A percentile compares a stretch with the other conserved stretches of the same genome.
These are phyloP conservation scores for Suaeda aralocaspica DNA, from an alignment of 148 eudicot species.

Conservation along the genomic window DNA sequence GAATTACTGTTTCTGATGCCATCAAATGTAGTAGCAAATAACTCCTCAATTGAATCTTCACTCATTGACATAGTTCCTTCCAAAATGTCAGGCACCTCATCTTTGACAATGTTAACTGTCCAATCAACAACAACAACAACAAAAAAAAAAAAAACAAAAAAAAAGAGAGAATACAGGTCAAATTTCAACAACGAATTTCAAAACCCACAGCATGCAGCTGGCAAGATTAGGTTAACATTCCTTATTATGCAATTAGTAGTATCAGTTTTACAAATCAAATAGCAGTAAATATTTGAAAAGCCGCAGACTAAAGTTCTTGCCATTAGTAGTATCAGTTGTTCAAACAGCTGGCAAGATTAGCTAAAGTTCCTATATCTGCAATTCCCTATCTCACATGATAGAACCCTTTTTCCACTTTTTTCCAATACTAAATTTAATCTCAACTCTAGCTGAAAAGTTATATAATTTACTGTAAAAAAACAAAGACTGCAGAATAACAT, in stretches of 20 bases:
- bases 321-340: too few relatives aligned
- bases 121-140: too few relatives aligned
- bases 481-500: too few relatives aligned
- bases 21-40: constrained; percentile 75
- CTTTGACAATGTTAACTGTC: constrained; percentile 37
- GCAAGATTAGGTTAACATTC: not conserved
- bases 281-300: not conserved
- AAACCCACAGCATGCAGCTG: not conserved
- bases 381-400: not conserved
- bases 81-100: constrained; percentile 31
- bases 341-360: too few relatives aligned
- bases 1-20: constrained; percentile 58
- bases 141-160: too few relatives aligned
- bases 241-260: not conserved
- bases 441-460: not conserved
- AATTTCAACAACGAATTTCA: not conserved
- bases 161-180: constrained; percentile 10
- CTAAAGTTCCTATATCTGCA: too few relatives aligned
- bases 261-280: not conserved
- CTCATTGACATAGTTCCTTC: constrained; percentile 40
- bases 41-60: constrained; percentile 75
- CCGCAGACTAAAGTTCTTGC: too few relatives aligned
- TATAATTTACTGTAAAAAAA: too few relatives aligned
- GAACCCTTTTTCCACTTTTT: not conserved
- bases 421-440: not conserved